Conservation (phyloP, 2,329 filamentous ascomycete genomes). For the Cladosporium sp. region DNA sequence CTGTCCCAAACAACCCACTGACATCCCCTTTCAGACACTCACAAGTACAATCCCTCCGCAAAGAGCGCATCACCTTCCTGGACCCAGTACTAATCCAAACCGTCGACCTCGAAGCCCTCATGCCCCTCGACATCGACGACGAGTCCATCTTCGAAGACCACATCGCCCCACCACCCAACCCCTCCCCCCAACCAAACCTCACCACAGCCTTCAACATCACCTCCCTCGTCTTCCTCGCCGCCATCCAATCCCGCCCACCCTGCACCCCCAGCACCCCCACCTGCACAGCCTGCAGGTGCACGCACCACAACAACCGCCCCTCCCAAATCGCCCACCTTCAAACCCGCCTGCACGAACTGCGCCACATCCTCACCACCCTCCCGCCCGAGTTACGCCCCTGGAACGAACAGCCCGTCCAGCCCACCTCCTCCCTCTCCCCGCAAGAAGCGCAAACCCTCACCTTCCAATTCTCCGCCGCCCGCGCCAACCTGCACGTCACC, state of each 20-base stretch:
- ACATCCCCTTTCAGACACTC: background rate
- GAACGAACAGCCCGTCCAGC: background rate
- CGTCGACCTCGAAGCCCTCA: conserved; percentile 6
- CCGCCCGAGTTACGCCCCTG: conserved; percentile 10
- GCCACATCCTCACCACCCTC: conserved; percentile 2
- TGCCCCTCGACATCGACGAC: conserved; percentile 11
- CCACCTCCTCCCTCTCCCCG: background rate
- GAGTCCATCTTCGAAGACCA: conserved; percentile 10
- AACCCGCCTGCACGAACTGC: conserved; percentile 5
- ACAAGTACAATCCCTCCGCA: conserved; percentile 6
- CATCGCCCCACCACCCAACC: background rate
- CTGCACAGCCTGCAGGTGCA: background rate
- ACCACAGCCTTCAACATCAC: conserved; percentile 9
- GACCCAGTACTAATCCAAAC: conserved; percentile 6
- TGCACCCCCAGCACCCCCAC: background rate
- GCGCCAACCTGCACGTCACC: conserved; percentile 6
- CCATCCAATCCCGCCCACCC: conserved; percentile 1
- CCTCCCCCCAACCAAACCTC: background rate
- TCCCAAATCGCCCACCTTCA: conserved; percentile 2
- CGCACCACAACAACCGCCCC: background rate
- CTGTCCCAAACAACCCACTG: background rate
- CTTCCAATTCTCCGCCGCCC: conserved; percentile 3
- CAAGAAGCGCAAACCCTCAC: background rate
- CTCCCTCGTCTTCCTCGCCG: conserved; percentile 1
- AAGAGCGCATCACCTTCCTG: conserved; percentile 7